Evolutionary conservation across 768 basidiomycete species (phyloP), one percentile per base, ranked within the genome.

Genomic region (Rhizopogon vulgaris): DNA sequence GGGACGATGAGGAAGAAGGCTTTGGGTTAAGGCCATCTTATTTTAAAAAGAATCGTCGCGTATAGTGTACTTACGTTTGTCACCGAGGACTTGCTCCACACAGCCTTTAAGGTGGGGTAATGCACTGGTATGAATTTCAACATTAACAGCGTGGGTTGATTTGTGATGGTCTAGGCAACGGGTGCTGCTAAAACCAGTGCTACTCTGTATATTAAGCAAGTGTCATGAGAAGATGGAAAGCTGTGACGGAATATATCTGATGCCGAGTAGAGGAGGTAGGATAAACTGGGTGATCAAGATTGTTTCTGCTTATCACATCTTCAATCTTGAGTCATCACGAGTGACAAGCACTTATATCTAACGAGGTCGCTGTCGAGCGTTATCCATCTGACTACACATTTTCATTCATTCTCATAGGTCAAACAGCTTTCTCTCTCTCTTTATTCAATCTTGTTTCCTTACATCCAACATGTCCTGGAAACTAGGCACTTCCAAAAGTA

Each of bases 391-490:
- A 47, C 28, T 49, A 48, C 28, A 9, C 4, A 6, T 36, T 24
- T 12, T 36, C 48, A 42, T 42, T 25, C 48, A 41, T 39, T 46
- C 48, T 46, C 45, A 46, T 32, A 46, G 32, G 15, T 9, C 30
- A 46, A 46, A 15, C 18, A 22, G 3, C 22, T 22, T 3, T 22
- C 3, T 22, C 17, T 22, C 22, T 22, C 3, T 22, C 17, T 30
- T 32, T 32, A 45, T 22, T 32, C 30, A 45, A 18, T 11, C 43
- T 32, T 32, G 30, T 45, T 32, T 15, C 30, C 17, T 45, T 34
- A 24, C 49, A 37, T 46, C 54, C 52, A 63, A 57, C 48, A 80
- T 82, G 79, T 83, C 81, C 55, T 83, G 81, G 78, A 83, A 81
- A 69, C 57, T 77, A 11, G 74, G 68, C 12, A 60, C 73, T 2